These are phyloP conservation scores for Epichloe gansuensis DNA, from an alignment of 2,329 filamentous ascomycete species.

Conservation along the genomic window DNA sequence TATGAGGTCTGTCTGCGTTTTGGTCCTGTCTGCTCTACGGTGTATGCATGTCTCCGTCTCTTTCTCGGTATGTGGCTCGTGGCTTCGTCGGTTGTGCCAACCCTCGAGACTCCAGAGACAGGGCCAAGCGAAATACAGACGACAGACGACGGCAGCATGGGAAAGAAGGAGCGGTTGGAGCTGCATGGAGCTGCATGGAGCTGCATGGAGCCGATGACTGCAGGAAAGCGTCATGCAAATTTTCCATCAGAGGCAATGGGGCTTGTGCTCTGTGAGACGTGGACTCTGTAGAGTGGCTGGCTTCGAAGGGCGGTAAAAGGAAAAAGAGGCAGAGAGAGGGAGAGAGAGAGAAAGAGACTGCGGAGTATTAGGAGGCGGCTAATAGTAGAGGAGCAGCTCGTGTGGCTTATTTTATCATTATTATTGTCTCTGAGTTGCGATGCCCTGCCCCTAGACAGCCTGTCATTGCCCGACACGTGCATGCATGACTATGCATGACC, in stretches of 20 bases:
- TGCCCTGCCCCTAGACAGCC: too few relatives aligned
- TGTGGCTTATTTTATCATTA: too few relatives aligned
- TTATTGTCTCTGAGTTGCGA: too few relatives aligned
- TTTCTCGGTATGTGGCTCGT: background rate
- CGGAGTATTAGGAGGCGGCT: too few relatives aligned
- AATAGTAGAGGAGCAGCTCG: too few relatives aligned
- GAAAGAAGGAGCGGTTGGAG: background rate
- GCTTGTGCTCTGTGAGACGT: background rate
- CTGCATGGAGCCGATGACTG: background rate
- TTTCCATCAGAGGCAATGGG: too few relatives aligned
- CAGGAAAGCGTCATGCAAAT: constrained; percentile 1
- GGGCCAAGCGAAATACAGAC: background rate
- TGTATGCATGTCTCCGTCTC: background rate
- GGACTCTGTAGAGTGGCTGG: background rate
- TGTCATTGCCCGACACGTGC: too few relatives aligned
- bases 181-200: background rate
- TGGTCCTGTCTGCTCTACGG: background rate
- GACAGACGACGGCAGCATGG: background rate
- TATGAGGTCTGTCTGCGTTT: background rate
- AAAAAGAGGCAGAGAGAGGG: too few relatives aligned
- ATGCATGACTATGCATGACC: background rate
- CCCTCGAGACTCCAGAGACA: background rate
- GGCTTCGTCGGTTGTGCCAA: background rate
- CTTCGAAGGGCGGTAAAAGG: background rate
- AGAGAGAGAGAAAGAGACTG: too few relatives aligned